Evolutionary conservation across 2,329 filamentous ascomycete species (phyloP).

Genomic region (Ascochyta viciae-villosae): DNA sequence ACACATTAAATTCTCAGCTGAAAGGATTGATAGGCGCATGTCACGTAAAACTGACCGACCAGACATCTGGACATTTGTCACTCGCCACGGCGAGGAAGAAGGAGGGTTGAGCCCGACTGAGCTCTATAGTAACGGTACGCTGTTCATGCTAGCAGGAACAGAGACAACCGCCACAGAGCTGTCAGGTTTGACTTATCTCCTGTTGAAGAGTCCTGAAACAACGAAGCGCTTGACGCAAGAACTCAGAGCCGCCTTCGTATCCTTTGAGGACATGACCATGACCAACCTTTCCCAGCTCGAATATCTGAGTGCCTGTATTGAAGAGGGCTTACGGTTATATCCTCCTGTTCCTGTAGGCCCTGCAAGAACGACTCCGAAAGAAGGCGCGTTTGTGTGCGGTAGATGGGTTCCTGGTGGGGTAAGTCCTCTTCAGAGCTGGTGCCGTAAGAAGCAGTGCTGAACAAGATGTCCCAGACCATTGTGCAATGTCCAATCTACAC

Average conservation of each 20-base stretch:
- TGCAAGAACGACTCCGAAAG: constrained; percentile 34
- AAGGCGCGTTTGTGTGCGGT: constrained; percentile 29
- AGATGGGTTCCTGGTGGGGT: constrained; percentile 38
- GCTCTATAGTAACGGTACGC: background rate
- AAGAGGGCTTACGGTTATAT: constrained; percentile 54
- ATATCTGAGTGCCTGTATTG: constrained; percentile 53
- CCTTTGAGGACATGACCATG: constrained; percentile 29
- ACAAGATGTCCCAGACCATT: too few species aligned
- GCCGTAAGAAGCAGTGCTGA: too few species aligned
- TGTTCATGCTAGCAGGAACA: constrained; percentile 38
- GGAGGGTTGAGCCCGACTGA: too few species aligned
- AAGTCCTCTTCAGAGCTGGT: too few species aligned
- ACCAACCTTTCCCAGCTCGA: constrained; percentile 24
- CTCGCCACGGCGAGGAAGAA: too few species aligned
- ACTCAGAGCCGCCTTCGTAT: constrained; percentile 17
- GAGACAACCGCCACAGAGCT: constrained; percentile 40
- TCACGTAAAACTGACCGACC: constrained; percentile 20
- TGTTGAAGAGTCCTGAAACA: constrained; percentile 27
- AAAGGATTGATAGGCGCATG: constrained; percentile 32
- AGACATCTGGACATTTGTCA: too few species aligned
- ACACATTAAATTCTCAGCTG: constrained; percentile 21
- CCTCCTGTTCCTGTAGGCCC: constrained; percentile 51
- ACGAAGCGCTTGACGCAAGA: constrained; percentile 29
- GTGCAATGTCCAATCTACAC: too few species aligned
- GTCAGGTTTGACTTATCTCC: constrained; percentile 35